These are phyloP conservation scores for Mimosa bimucronata DNA, from an alignment of 306 rosid genomes.

Conservation along the genomic window DNA sequence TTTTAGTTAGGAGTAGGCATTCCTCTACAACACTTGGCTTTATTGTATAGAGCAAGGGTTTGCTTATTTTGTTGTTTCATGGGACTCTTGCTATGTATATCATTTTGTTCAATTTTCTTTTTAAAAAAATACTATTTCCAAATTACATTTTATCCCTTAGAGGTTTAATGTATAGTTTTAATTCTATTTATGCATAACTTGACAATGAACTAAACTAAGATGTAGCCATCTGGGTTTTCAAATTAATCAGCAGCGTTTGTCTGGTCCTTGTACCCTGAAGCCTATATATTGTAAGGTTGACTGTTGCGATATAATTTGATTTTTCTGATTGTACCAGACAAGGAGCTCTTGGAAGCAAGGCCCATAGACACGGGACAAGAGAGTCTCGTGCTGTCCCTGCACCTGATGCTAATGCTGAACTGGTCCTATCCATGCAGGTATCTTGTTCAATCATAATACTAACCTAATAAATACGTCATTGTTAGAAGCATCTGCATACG, in stretches of 20 bases:
- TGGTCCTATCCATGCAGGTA: constrained; percentile 94
- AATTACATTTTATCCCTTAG: too few species aligned
- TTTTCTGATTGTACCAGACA: constrained; percentile 57
- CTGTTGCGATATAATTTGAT: constrained; percentile 31
- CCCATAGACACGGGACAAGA: constrained; percentile 71
- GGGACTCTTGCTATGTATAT: too few species aligned
- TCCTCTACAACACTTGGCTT: too few species aligned
- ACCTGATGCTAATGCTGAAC: constrained; percentile 99
- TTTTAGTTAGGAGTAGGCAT: too few species aligned
- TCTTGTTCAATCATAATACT: constrained; percentile 11
- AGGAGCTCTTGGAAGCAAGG: constrained; percentile 86
- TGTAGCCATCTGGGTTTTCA: background rate
- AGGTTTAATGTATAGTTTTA: too few species aligned
- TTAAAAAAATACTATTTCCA: too few species aligned
- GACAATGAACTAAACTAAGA: constrained; percentile 8
- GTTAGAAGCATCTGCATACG: background rate
- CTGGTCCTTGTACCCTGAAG: background rate
- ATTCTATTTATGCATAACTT: too few species aligned
- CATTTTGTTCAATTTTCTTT: too few species aligned
- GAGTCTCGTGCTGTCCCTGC: constrained; percentile 96
- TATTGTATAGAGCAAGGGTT: too few species aligned
- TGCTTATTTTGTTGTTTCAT: too few species aligned
- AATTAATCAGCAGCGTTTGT: background rate
- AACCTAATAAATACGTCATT: constrained; percentile 4
- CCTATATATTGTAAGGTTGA: constrained; percentile 15